A percentile compares a stretch with the other conserved stretches of the same genome.
Evolutionary conservation across 257 asterid species (phyloP).

Genomic region (Penstemon barbatus): DNA sequence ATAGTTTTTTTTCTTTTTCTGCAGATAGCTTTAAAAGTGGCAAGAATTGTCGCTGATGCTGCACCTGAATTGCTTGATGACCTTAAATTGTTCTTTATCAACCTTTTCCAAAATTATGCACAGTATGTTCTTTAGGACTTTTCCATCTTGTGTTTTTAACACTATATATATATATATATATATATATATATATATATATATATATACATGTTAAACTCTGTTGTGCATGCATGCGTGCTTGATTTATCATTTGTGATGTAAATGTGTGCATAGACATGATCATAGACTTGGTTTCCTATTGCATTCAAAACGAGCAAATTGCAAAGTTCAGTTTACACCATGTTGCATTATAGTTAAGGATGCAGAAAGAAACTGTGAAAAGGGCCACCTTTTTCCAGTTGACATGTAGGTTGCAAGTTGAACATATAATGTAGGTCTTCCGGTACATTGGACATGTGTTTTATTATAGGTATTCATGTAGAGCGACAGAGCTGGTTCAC

Average conservation of each 20-base stretch:
- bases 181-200: too few species aligned
- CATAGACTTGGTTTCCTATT: background rate
- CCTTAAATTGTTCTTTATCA: conserved; percentile 66
- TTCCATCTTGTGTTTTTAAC: conserved; percentile 10
- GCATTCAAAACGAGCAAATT: background rate
- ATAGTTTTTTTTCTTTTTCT: conserved; percentile 21
- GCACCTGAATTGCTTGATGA: conserved; percentile 64
- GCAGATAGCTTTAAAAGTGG: conserved; percentile 74
- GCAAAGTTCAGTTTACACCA: background rate
- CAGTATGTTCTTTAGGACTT: conserved; percentile 50
- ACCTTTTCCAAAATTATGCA: conserved; percentile 82
- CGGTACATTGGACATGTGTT: background rate
- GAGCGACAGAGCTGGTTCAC: conserved; percentile 1
- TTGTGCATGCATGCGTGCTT: background rate
- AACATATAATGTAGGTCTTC: background rate
- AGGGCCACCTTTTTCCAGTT: background rate
- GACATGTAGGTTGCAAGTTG: background rate
- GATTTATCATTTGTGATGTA: conserved; percentile 3
- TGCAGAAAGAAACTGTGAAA: background rate
- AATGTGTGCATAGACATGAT: background rate
- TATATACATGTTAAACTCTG: background rate
- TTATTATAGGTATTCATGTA: background rate
- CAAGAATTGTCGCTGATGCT: conserved; percentile 74
- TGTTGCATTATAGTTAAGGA: conserved; percentile 3
- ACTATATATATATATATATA: background rate